Percentiles rank a stretch among this genome's conserved stretches.
Conservation (phyloP, 148 eudicot genomes). For the Arctostaphylos glauca region DNA sequence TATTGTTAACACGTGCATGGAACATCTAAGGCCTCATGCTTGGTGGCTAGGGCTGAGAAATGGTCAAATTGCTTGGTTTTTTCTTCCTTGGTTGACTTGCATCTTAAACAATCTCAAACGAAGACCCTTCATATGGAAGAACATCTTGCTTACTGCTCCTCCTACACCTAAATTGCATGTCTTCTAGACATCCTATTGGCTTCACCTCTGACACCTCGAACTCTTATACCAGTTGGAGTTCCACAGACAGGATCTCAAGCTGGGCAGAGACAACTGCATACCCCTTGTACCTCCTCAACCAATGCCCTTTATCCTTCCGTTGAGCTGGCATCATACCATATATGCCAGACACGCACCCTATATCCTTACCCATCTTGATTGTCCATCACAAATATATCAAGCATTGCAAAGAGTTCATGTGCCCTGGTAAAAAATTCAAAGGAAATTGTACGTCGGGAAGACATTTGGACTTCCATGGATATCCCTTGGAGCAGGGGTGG, state of each 20-base stretch:
- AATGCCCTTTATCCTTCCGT: not conserved
- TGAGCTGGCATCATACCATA: not conserved
- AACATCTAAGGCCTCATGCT: not conserved
- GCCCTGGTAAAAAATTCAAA: not conserved
- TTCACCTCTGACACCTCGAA: not conserved
- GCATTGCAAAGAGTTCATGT: not conserved
- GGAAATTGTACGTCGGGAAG: not conserved
- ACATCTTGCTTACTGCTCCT: not conserved
- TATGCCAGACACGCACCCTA: not conserved
- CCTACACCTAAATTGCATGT: not conserved
- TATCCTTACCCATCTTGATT: not conserved
- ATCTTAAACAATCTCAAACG: not conserved
- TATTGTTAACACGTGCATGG: not conserved
- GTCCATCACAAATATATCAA: not conserved
- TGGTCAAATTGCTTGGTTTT: not conserved
- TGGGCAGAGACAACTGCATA: not conserved
- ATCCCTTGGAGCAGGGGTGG: not conserved
- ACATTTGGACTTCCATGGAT: not conserved
- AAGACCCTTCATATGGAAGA: not conserved
- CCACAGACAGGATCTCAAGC: not conserved
- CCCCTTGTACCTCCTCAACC: not conserved
- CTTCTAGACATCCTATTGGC: not conserved
- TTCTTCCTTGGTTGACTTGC: conserved; percentile 6
- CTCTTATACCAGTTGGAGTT: not conserved
- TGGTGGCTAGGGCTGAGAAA: not conserved